Conservation (phyloP, 495 filamentous ascomycete genomes). For the Hypoxylon perforatum region DNA sequence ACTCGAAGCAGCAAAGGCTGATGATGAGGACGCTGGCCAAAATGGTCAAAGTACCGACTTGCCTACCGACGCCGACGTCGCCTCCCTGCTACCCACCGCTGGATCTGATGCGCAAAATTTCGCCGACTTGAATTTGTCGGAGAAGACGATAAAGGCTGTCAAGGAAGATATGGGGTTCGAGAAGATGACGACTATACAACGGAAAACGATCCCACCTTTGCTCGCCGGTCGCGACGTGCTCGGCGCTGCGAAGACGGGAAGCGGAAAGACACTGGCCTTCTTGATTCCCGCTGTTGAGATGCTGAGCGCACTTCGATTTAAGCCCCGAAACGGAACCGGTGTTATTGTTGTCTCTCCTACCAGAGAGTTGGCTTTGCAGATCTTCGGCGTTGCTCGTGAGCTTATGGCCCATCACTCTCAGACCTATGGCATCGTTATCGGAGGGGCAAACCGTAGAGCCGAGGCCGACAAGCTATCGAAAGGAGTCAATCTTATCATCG, state of each 20-base stretch:
- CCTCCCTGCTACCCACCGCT: conserved; percentile 44
- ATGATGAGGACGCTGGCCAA: conserved; percentile 41
- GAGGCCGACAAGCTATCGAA: conserved; percentile 95
- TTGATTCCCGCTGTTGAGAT: conserved; percentile 96
- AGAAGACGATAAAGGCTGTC: conserved; percentile 88
- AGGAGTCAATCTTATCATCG: conserved; percentile 93
- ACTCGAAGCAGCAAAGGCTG: conserved; percentile 39
- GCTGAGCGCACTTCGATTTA: conserved; percentile 89
- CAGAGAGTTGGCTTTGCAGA: conserved; percentile 92
- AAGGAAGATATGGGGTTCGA: conserved; percentile 86
- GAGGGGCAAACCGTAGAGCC: conserved; percentile 88
- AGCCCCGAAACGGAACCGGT: conserved; percentile 80
- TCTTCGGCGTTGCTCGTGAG: conserved; percentile 94
- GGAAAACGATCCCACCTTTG: conserved; percentile 84
- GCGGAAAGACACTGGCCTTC: conserved; percentile 95
- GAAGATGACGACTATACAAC: conserved; percentile 96
- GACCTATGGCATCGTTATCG: conserved; percentile 95
- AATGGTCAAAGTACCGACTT: conserved; percentile 35
- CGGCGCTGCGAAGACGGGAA: conserved; percentile 96
- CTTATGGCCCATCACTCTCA: conserved; percentile 83
- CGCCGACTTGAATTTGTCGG: conserved; percentile 83
- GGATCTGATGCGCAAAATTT: conserved; percentile 64
- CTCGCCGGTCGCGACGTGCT: conserved; percentile 91
- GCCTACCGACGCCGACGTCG: conserved; percentile 28
- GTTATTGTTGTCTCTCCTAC: conserved; percentile 88